These are phyloP conservation scores for Ganoderma leucocontextum DNA, from an alignment of 1,284 basidiomycete species.

Conservation along the genomic window DNA sequence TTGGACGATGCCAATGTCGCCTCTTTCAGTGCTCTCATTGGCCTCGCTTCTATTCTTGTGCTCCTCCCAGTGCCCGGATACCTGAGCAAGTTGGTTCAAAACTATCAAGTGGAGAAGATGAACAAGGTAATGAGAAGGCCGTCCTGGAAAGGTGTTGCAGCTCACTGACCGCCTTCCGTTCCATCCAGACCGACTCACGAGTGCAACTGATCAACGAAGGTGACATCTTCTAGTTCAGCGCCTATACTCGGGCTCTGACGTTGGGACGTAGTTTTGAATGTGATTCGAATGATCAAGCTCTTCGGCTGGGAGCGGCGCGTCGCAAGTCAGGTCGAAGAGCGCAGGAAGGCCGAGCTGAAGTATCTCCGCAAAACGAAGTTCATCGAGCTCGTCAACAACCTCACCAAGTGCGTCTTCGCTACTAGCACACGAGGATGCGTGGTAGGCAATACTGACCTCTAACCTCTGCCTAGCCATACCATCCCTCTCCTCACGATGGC, in stretches of 20 bases:
- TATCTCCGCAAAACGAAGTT: slow-evolving; percentile 52
- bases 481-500: slow-evolving; percentile 73
- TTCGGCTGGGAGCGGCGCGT: slow-evolving; percentile 66
- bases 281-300: slow-evolving; percentile 65
- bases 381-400: slow-evolving; percentile 46
- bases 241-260: neutral
- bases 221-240: slow-evolving; percentile 12
- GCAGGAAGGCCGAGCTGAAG: slow-evolving; percentile 61
- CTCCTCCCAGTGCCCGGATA: slow-evolving; percentile 60
- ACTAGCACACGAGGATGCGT: neutral
- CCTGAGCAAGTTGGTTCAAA: slow-evolving; percentile 41
- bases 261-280: slow-evolving; percentile 41
- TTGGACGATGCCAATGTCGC: neutral
- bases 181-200: slow-evolving; percentile 52
- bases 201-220: slow-evolving; percentile 58
- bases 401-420: slow-evolving; percentile 45
- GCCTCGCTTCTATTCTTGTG: slow-evolving; percentile 58
- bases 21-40: slow-evolving; percentile 50
- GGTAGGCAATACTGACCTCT: neutral
- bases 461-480: slow-evolving; percentile 50
- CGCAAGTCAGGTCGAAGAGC: slow-evolving; percentile 52
- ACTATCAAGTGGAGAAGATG: slow-evolving; percentile 43
- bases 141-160: slow-evolving; percentile 25
- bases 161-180: neutral
- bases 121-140: slow-evolving; percentile 37